phyloP scores from a whole-genome alignment of 768 basidiomycete genomes.

The Melanogaster broomeanus region DNA sequence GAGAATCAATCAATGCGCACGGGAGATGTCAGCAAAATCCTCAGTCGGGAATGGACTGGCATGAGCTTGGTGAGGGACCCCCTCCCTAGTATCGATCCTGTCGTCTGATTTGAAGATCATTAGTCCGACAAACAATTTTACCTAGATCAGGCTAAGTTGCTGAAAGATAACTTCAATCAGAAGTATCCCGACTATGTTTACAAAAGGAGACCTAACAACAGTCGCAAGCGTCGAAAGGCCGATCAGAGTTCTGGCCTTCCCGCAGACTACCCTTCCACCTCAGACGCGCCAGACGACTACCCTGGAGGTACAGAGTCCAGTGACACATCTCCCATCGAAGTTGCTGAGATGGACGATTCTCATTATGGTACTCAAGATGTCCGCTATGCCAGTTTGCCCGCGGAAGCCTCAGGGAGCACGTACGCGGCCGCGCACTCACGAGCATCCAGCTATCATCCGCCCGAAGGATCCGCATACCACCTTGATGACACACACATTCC shows the following conservation, averaged over 20 bases:
- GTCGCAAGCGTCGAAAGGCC: conserved; percentile 59
- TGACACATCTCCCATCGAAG: conserved; percentile 43
- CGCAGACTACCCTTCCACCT: conserved; percentile 30
- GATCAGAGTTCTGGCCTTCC: conserved; percentile 34
- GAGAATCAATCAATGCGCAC: conserved; percentile 89
- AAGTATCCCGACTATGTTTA: conserved; percentile 92
- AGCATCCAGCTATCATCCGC: conserved; percentile 24
- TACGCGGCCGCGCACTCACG: conserved; percentile 16
- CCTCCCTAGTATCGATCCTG: conserved; percentile 1
- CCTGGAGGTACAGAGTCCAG: conserved; percentile 30
- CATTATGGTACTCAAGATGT: conserved; percentile 15
- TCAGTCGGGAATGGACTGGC: conserved; percentile 83
- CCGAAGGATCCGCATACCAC: conserved; percentile 22
- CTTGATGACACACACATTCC: conserved; percentile 28
- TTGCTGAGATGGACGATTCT: conserved; percentile 23
- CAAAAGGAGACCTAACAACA: conserved; percentile 84
- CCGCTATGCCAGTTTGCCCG: conserved; percentile 20
- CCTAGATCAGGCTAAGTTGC: conserved; percentile 79
- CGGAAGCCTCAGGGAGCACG: conserved; percentile 18
- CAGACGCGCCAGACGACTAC: conserved; percentile 36
- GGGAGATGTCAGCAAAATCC: conserved; percentile 86
- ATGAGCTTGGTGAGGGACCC: conserved; percentile 65
- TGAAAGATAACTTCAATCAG: conserved; percentile 84
- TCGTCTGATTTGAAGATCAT: conserved; percentile 16
- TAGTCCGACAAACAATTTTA: conserved; percentile 87